Conservation (phyloP, 495 filamentous ascomycete genomes). For the Penicillium flavigenum region DNA sequence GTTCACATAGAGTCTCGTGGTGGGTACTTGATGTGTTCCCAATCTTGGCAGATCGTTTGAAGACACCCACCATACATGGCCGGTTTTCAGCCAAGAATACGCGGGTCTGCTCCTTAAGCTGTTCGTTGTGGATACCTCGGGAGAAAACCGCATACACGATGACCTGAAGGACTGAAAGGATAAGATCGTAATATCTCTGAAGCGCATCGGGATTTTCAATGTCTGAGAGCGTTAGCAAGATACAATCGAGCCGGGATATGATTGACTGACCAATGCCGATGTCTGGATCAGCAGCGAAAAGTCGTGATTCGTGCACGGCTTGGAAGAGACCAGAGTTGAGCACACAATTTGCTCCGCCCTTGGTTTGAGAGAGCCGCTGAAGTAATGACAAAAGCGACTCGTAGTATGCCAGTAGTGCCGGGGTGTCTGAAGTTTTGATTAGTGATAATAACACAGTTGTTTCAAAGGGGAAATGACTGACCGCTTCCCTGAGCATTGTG, state of each 20-base stretch:
- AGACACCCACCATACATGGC: constrained; percentile 76
- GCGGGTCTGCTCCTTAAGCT: constrained; percentile 68
- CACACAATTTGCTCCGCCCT: constrained; percentile 73
- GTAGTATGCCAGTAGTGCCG: constrained; percentile 60
- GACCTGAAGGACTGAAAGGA: constrained; percentile 77
- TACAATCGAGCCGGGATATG: background rate
- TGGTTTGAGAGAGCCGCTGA: constrained; percentile 77
- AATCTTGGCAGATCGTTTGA: constrained; percentile 85
- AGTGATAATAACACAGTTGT: background rate
- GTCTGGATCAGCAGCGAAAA: constrained; percentile 92
- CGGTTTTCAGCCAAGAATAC: constrained; percentile 78
- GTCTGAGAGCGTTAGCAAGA: constrained; percentile 39
- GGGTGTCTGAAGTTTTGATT: constrained; percentile 46
- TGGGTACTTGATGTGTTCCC: constrained; percentile 49
- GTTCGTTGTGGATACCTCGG: constrained; percentile 76
- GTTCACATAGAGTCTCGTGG: constrained; percentile 44
- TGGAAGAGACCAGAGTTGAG: constrained; percentile 88
- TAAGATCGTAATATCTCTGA: constrained; percentile 76
- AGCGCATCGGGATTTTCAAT: constrained; percentile 70
- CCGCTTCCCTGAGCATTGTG: constrained; percentile 49
- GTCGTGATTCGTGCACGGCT: constrained; percentile 68
- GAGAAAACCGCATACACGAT: constrained; percentile 76
- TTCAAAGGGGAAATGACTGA: constrained; percentile 28
- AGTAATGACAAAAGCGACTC: constrained; percentile 79
- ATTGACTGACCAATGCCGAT: constrained; percentile 69